These are phyloP conservation scores for Digitaria exilis DNA, from an alignment of 202 grass and related monocot species.

Conservation along the genomic window DNA sequence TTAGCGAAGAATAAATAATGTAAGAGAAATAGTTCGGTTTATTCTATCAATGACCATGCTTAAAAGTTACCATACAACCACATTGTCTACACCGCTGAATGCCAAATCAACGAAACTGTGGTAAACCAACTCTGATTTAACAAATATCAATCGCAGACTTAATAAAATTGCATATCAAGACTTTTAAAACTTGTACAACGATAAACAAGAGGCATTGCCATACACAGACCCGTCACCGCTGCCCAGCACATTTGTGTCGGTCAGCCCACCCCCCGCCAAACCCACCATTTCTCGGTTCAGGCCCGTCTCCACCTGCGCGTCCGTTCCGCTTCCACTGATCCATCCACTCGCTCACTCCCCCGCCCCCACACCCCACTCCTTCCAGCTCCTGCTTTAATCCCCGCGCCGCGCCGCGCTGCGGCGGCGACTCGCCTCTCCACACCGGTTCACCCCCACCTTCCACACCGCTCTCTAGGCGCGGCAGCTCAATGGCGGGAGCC, in stretches of 20 bases:
- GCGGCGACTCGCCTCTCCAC: neutral
- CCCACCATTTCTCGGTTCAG: neutral
- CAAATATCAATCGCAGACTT: too few species aligned
- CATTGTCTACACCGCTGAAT: too few species aligned
- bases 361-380: neutral
- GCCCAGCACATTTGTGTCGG: conserved; percentile 11
- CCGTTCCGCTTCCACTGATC: conserved; percentile 32
- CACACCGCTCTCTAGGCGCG: neutral
- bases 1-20: too few species aligned
- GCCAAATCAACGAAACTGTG: too few species aligned
- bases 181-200: too few species aligned
- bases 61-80: too few species aligned
- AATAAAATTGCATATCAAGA: too few species aligned
- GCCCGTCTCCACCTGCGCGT: conserved; percentile 21
- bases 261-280: conserved; percentile 8
- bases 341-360: neutral
- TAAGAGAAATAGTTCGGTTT: too few species aligned
- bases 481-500: conserved; percentile 41
- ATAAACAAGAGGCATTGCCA: too few species aligned
- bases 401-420: neutral
- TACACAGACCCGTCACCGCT: too few species aligned
- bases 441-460: neutral
- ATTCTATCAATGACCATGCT: too few species aligned
- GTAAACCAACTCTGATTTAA: too few species aligned
- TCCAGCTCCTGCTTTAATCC: neutral